These are phyloP conservation scores for Termitomyces sp. DNA, from an alignment of 768 basidiomycete species.

Conservation along the genomic window DNA sequence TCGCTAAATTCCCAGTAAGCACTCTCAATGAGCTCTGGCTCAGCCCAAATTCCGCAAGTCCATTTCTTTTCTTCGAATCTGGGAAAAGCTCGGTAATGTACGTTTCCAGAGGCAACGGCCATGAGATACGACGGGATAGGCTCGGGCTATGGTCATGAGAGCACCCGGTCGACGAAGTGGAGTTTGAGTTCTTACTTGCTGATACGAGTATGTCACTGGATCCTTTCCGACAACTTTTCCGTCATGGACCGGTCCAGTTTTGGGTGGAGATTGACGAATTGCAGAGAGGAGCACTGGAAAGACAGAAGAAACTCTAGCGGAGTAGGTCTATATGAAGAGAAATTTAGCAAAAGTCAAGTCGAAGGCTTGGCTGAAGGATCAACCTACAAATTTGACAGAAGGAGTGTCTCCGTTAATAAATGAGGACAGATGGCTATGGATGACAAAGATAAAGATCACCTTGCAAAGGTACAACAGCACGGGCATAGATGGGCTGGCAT, in stretches of 20 bases:
- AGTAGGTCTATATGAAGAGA: slow-evolving; percentile 58
- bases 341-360: neutral
- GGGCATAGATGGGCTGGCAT: slow-evolving; percentile 88
- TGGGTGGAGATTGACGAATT: slow-evolving; percentile 70
- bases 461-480: slow-evolving; percentile 78
- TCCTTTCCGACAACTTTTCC: slow-evolving; percentile 77
- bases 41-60: slow-evolving; percentile 88
- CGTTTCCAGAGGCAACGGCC: slow-evolving; percentile 85
- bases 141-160: slow-evolving; percentile 48
- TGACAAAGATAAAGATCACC: slow-evolving; percentile 32
- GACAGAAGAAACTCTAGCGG: slow-evolving; percentile 71
- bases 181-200: slow-evolving; percentile 56
- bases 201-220: slow-evolving; percentile 68
- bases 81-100: slow-evolving; percentile 68
- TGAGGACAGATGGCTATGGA: neutral
- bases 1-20: slow-evolving; percentile 87
- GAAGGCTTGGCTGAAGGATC: slow-evolving; percentile 14
- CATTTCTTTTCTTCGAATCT: slow-evolving; percentile 62
- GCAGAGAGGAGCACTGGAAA: slow-evolving; percentile 89
- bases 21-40: slow-evolving; percentile 75
- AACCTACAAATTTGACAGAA: slow-evolving; percentile 71
- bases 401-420: slow-evolving; percentile 61
- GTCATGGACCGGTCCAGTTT: slow-evolving; percentile 65
- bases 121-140: slow-evolving; percentile 91
- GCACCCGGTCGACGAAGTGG: neutral